phyloP scores from a whole-genome alignment of 2,329 filamentous ascomycete species.

The Cryphonectria carpinicola region DNA sequence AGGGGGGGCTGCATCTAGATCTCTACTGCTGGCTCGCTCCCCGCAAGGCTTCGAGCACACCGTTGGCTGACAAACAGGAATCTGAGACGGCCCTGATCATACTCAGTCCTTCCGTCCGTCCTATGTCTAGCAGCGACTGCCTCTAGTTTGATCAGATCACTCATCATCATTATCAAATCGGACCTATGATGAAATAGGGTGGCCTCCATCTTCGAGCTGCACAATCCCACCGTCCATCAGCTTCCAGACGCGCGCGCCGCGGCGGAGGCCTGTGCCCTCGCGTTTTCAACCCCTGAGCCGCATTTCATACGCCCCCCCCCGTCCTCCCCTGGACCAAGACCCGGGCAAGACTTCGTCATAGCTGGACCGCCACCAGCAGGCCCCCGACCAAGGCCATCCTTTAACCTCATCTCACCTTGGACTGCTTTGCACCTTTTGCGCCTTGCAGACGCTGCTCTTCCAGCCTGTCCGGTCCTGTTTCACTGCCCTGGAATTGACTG shows the following conservation, averaged over 20 bases:
- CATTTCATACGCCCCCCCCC: not conserved
- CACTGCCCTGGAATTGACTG: not conserved
- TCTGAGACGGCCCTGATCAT: not conserved
- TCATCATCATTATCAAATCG: not conserved
- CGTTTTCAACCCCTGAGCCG: not conserved
- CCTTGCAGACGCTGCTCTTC: not conserved
- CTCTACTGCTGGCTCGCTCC: not conserved
- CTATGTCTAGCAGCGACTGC: not conserved
- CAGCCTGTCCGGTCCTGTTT: not conserved
- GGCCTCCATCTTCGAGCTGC: not conserved
- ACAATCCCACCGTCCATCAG: not conserved
- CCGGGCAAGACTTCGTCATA: constrained; percentile 22
- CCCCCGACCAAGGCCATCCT: constrained; percentile 5
- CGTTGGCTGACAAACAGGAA: not conserved
- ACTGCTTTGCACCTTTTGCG: constrained; percentile 18
- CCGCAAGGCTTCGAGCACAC: not conserved
- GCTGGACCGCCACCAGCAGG: constrained; percentile 19
- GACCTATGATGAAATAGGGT: constrained; percentile 7
- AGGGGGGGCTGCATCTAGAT: not conserved
- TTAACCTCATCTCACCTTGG: constrained; percentile 20
- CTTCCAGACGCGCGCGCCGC: not conserved
- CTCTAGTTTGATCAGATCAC: not conserved
- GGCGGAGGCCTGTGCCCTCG: not conserved
- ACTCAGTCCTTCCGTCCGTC: not conserved
- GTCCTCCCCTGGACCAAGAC: not conserved